Base-by-base conservation (phyloP, 2,329 filamentous ascomycete genomes). In the Colletotrichum limetticola region DNA sequence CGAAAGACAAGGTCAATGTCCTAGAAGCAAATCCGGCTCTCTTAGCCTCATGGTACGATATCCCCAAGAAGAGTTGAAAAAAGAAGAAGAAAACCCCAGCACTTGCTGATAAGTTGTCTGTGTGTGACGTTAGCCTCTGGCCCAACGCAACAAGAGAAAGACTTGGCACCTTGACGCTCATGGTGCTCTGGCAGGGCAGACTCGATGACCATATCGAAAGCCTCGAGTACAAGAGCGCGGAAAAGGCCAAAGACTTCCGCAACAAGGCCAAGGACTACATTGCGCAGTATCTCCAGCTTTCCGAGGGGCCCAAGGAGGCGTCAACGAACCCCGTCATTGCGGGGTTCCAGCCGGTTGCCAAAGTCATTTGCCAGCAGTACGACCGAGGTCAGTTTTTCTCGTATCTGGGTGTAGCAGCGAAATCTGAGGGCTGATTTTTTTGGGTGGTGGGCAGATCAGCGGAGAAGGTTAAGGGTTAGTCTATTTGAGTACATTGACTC, bases 161-260 rank as follows among this genome's bases (percentile, higher is more conserved):
- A 30, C 66, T 74, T 9, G 24, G 22, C 22, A 61, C 63, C 3
- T 32, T 74, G 42, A 57, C 71, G 9, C 16, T 63, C 37, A 70
- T 70, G 65, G 62, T 74, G 32, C 61, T 74, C 22, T 74, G 73
- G 73, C 71, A 74, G 53, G 73, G 73, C 11, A 46, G 56, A 12
- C 70, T 74, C 42, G 73, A 74, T 57, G 73, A 74, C 53, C 46
- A 66, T 62, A 68, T 74, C 16, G 73, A 74, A 42, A 19, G 30
- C n/a, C 46, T 70, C n/a, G 70, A 74, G 24, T 61, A 55, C n/a
- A 12, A 60, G 32, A 60, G 59, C 46, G 53, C 52, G 24, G 59
- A 56, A 26, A 60, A 28, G 37, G 65, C 72, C 16, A 52, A 59
- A 24, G 59, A 72, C 2, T 73, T 74, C 12, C 56, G 70, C 24